A percentile compares a stretch with the other conserved stretches of the same genome.
These are phyloP conservation scores for Tylopilus plumbeoviolaceoides DNA, from an alignment of 768 basidiomycete genomes.

Conservation along the genomic window DNA sequence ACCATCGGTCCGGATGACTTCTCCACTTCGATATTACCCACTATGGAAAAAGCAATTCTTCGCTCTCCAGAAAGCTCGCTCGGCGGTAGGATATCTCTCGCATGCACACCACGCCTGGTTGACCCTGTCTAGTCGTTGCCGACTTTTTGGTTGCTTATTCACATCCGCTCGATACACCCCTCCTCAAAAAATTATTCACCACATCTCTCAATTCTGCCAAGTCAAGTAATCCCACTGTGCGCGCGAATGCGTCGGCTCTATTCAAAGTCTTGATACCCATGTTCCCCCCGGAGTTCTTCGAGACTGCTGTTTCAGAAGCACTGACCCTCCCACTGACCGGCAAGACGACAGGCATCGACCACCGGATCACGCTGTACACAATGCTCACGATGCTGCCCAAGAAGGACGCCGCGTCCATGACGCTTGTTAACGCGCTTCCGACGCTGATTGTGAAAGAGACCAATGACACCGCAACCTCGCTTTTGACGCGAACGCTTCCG, in stretches of 20 bases:
- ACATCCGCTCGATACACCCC: conserved; percentile 43
- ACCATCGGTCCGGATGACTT: conserved; percentile 53
- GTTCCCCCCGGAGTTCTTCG: conserved; percentile 36
- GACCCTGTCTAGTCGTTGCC: conserved; percentile 41
- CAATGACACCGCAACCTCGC: conserved; percentile 58
- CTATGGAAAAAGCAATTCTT: conserved; percentile 74
- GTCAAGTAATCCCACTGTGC: conserved; percentile 63
- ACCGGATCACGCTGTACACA: conserved; percentile 74
- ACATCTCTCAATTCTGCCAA: conserved; percentile 67
- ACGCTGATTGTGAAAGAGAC: conserved; percentile 67
- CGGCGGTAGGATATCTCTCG: conserved; percentile 40
- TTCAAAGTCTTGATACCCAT: conserved; percentile 47
- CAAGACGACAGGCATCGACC: conserved; percentile 86
- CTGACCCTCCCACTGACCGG: conserved; percentile 72
- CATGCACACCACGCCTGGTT: not conserved
- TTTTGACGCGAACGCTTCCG: conserved; percentile 52
- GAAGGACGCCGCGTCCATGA: conserved; percentile 45
- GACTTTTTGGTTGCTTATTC: conserved; percentile 56
- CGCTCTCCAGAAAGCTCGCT: conserved; percentile 80
- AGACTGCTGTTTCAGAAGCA: conserved; percentile 57
- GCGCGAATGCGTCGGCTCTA: conserved; percentile 51
- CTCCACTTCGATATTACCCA: conserved; percentile 53
- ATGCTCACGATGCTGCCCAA: conserved; percentile 62
- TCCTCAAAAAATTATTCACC: conserved; percentile 52
- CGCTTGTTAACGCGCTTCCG: conserved; percentile 37